Evolutionary conservation across 768 basidiomycete species (phyloP), one percentile per base, ranked within the genome.

Genomic region (Suillus brevipes): DNA sequence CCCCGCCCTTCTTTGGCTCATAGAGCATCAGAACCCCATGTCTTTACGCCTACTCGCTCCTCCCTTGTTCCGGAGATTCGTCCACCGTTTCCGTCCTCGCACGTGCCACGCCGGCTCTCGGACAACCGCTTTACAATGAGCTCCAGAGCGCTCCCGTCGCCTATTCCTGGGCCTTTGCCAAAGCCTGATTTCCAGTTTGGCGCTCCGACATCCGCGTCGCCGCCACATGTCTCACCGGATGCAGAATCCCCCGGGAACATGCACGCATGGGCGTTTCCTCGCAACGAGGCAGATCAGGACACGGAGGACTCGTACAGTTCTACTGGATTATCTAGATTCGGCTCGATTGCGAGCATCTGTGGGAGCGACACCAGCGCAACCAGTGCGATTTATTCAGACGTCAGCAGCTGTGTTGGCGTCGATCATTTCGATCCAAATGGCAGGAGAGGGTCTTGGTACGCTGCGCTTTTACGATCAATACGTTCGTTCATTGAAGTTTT

Each of bases 101-200:
- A 67, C 3, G 25, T 64, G 16, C 28, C 71, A 16, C 75, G 77
- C 34, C 70, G 76, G 62, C 67, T 68, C 42, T 74, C 85, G 53
- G 86, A 87, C 65, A 83, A 83, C 65, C 78, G 78, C 16, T 86
- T 82, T 68, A 75, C 84, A 7, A 72, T 85, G 63, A 78, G 82
- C 36, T 79, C 84, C 8, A 83, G 87, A 43, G 70, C 79, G 74
- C 81, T 53, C 80, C 79, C 64, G 74, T 86, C 66, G 77, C 86
- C 76, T 2, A 78, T 78, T 60, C 76, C 76, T 10, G 88, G 88
- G 3, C 88, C 88, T 6, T 78, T 89, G 20, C 88, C 88, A 2
- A 80, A 81, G 6, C 86, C 86, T 47, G 83, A 82, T 63, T 89
- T 86, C 78, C 85, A 85, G 55, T 89, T 89, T 67, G 88, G 88